Conservation (phyloP, 495 filamentous ascomycete species). For the Zalerion maritima region DNA sequence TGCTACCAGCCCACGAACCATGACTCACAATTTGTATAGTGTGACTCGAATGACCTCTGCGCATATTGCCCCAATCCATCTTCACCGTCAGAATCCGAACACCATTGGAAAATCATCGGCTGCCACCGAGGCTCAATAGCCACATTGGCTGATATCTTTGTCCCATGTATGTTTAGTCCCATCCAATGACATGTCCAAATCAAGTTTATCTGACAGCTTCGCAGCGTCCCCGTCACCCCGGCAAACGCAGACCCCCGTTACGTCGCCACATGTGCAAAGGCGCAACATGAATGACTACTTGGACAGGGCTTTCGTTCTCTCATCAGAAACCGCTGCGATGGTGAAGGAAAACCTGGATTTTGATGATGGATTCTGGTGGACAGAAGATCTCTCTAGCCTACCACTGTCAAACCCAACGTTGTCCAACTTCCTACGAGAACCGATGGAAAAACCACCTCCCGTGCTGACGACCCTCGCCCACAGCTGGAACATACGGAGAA, state of each 20-base stretch:
- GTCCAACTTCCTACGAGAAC: conserved; percentile 24
- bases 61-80: conserved; percentile 22
- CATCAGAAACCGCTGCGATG: conserved; percentile 20
- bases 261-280: conserved; percentile 30
- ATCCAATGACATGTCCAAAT: conserved; percentile 2
- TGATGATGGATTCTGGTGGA: conserved; percentile 37
- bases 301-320: conserved; percentile 26
- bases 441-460: conserved; percentile 25
- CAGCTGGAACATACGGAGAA: conserved; percentile 31
- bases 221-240: conserved; percentile 27
- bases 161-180: conserved; percentile 22
- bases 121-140: conserved; percentile 30
- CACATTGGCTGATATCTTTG: conserved; percentile 27
- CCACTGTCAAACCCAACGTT: conserved; percentile 28
- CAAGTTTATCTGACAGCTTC: not conserved
- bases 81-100: conserved; percentile 19
- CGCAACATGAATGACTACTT: conserved; percentile 37
- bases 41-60: conserved; percentile 32
- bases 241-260: conserved; percentile 33
- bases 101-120: conserved; percentile 30
- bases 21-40: conserved; percentile 16
- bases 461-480: conserved; percentile 27
- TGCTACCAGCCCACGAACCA: not conserved
- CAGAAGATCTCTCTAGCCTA: conserved; percentile 29
- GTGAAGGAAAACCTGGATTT: conserved; percentile 30